Base-by-base conservation (phyloP, 441 rosid species). In the Erodium trifolium region DNA sequence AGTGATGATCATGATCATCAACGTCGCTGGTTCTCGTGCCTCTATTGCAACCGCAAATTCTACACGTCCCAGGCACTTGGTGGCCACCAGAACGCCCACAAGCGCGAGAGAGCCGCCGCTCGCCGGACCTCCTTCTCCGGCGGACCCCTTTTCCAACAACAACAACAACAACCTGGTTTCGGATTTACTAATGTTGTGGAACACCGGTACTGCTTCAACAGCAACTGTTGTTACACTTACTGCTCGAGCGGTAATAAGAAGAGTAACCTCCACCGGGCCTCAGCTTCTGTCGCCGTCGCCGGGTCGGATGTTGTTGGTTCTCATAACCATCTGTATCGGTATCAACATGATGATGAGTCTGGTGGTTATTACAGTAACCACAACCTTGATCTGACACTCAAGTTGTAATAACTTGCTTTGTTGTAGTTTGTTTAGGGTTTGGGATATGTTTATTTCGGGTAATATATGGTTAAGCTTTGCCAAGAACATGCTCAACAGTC, bases 31-130 rank as follows among this genome's bases (percentile, higher is more conserved):
- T 45, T 45, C 51, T 45, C 51, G 0, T 93, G 98, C 70, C 90
- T 80, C 5, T 91, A 89, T 83, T 93, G 98, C 64, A 84, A 94
- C 0, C 87, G 98, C 19, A 89, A 87, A 80, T 93, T 91, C 85
- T 88, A 80, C 87, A 87, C 95, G 35, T 91, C 95, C 29, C 98
- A 93, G 78, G 97, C 98, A 57, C 92, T 93, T 23, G 98, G 96
- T 11, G 96, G 97, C 78, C 97, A 93, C 84, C 97, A 93, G 34
- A 93, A 91, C 79, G 98, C 97, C 6, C 98, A 93, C 88, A 89
- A 89, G 76, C 85, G 93, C 4, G 98, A 93, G 81, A 77, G 98
- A 69, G 98, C 96, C 14, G 93, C 96, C 2, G 81, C 90, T 68
- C 86, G 93, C 69, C 75, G 88, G 8, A 84, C 79, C 78, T 68